Evolutionary conservation across 2,329 filamentous ascomycete genomes (phyloP).

Genomic region (Clarireedia sp.): DNA sequence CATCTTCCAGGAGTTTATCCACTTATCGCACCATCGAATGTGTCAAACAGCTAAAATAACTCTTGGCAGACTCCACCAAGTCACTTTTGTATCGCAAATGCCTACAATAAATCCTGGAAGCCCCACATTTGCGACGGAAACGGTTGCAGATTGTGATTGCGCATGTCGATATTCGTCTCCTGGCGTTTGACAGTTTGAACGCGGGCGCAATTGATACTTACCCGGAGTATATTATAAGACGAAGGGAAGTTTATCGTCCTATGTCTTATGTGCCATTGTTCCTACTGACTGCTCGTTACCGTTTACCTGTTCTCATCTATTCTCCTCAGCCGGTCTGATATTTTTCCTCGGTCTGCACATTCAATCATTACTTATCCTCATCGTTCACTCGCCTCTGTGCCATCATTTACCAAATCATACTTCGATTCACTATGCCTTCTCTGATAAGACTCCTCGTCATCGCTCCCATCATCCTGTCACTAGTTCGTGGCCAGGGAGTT

Average conservation of each 20-base stretch:
- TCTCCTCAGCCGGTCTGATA: background rate
- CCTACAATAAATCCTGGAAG: background rate
- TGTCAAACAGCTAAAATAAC: background rate
- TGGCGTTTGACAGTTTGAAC: background rate
- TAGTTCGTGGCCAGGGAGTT: slow-evolving; percentile 2
- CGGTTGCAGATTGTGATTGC: background rate
- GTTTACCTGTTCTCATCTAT: background rate
- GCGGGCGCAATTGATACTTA: too few species aligned
- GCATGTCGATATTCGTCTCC: background rate
- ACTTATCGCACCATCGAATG: background rate
- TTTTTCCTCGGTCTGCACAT: background rate
- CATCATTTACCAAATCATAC: background rate
- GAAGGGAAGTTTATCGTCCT: background rate
- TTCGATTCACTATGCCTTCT: background rate
- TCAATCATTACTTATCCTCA: background rate
- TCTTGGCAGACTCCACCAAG: background rate
- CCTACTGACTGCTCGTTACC: background rate
- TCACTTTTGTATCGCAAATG: background rate
- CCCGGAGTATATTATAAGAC: too few species aligned
- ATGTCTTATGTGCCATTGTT: background rate
- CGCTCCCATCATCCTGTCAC: slow-evolving; percentile 1
- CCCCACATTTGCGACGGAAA: background rate
- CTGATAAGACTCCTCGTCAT: background rate
- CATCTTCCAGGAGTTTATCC: background rate
- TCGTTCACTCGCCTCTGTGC: background rate